Evolutionary conservation across 768 basidiomycete genomes (phyloP).

Genomic region (Auricularia sp.): DNA sequence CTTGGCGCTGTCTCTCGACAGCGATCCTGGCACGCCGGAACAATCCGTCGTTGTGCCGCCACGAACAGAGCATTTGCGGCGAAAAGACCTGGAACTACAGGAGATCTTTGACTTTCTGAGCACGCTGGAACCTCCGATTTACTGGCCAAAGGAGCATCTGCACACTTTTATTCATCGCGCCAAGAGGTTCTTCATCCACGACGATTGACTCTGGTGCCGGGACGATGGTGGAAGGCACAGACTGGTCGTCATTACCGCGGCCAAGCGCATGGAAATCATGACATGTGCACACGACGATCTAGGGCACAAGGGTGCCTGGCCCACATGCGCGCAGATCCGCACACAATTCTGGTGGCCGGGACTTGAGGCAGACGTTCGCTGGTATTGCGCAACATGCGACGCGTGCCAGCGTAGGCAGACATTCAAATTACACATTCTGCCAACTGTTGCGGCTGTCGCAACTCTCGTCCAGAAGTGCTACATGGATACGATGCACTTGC

Average conservation of each 20-base stretch:
- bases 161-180: neutral
- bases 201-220: conserved; percentile 11
- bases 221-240: conserved; percentile 11
- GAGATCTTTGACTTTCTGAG: neutral
- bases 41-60: no score
- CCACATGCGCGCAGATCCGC: conserved; percentile 2
- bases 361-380: conserved; percentile 19
- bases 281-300: conserved; percentile 12
- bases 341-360: conserved; percentile 24
- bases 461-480: conserved; percentile 16
- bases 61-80: neutral
- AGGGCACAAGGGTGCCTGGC: conserved; percentile 14
- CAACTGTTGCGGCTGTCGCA: conserved; percentile 15
- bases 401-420: conserved; percentile 22
- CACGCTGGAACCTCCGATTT: neutral
- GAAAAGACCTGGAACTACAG: neutral
- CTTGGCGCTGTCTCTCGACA: no score
- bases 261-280: conserved; percentile 5
- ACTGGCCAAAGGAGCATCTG: neutral
- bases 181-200: conserved; percentile 6
- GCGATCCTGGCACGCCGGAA: no score
- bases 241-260: conserved; percentile 8
- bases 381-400: conserved; percentile 25
- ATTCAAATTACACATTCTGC: conserved; percentile 15
- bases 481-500: conserved; percentile 9